Evolutionary conservation across 2,329 filamentous ascomycete genomes (phyloP), one percentile per base, ranked within the genome.

Genomic region (Tolypocladium pustulatum): DNA sequence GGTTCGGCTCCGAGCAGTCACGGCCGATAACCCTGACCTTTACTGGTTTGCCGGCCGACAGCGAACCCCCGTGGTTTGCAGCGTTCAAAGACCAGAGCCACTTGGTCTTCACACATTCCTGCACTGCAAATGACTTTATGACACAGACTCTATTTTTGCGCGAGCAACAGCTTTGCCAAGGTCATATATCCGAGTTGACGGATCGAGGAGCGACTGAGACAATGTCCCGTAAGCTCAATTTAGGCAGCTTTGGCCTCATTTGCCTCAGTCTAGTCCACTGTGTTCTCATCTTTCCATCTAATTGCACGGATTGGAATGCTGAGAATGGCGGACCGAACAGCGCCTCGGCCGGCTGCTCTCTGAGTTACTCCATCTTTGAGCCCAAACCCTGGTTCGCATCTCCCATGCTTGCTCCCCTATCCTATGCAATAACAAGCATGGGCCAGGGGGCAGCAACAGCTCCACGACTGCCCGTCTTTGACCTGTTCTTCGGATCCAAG

Each of bases 361-460:
- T 80, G n/a, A 66, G 64, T 4, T 77, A 76, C 60, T 58, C 68
- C 8, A 66, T 78, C 4, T 77, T 78, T 63, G 62, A 64, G 43
- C 69, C 73, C 13, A 58, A 55, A 17, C n/a, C 38, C 15, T 27
- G 38, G 27, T 63, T 68, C 12, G 59, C 61, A 3, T 46, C 60
- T 8, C 62, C 59, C 15, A 67, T 64, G 32, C 65, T 72, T 25
- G 64, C 67, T 34, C 68, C 69, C 20, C 52, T 67, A 27, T 54
- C 61, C 20, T 61, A 10, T 17, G 9, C 27, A 34, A 46, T 20
- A 0, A 8, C 56, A 10, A 5, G 27, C 41, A 25, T 38, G 9
- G 38, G 36, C 13, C 58, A 57, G 4, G 57, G 51, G 13, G 34
- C 53, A 22, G 51, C 22, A 7, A 54, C 51, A 12, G 59, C 63